Conservation (phyloP, 1,139 yeast genomes). For the Yamadazyma taylorii region DNA sequence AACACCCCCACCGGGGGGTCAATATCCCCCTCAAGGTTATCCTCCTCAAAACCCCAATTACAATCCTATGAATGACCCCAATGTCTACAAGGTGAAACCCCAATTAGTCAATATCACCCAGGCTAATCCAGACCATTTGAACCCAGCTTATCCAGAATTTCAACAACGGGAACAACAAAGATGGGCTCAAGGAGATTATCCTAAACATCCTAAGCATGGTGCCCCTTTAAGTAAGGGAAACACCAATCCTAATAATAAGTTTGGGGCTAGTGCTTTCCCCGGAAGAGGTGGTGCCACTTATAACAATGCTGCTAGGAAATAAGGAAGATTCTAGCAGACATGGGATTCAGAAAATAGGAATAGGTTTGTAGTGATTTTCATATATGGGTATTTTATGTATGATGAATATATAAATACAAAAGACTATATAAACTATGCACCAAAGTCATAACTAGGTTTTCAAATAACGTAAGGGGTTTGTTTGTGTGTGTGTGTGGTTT, state of each 20-base stretch:
- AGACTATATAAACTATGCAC: no score
- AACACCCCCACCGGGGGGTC: constrained; percentile 1
- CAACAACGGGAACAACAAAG: constrained; percentile 35
- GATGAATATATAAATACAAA: no score
- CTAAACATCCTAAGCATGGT: constrained; percentile 31
- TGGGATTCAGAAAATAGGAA: no score
- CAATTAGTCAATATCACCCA: constrained; percentile 36
- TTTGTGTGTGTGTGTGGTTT: no score
- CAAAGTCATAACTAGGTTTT: no score
- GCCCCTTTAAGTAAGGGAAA: constrained; percentile 38
- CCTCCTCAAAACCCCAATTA: constrained; percentile 7
- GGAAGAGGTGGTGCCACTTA: constrained; percentile 43
- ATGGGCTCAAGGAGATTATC: constrained; percentile 33
- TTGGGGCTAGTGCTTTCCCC: constrained; percentile 37
- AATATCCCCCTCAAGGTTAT: neutral
- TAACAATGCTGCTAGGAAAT: constrained; percentile 37
- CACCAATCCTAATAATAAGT: constrained; percentile 19
- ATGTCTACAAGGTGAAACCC: constrained; percentile 33
- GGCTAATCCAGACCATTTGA: constrained; percentile 37
- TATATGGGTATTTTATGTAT: neutral
- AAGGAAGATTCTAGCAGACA: constrained; percentile 3
- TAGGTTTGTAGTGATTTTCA: no score
- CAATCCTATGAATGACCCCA: constrained; percentile 29
- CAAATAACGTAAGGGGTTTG: no score
- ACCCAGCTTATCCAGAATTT: constrained; percentile 40